Evolutionary conservation across 2,329 filamentous ascomycete species (phyloP).

Genomic region (Xylariaceae sp.): DNA sequence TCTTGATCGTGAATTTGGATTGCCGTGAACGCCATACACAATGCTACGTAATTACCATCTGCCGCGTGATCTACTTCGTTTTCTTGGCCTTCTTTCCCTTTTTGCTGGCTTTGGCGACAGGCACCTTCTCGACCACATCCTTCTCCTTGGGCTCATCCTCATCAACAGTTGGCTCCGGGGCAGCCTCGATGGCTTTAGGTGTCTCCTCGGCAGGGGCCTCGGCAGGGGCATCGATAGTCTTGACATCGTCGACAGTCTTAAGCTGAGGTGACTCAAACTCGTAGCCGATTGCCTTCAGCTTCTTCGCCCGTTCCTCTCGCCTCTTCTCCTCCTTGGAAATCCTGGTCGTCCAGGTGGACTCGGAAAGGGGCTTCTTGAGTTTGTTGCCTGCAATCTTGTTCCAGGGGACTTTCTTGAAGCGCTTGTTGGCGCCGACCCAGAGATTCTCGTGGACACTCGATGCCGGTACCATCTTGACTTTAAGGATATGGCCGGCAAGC

Average conservation of each 20-base stretch:
- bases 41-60: constrained; percentile 6
- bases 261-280: constrained; percentile 72
- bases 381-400: constrained; percentile 78
- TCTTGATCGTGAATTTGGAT: too few species aligned
- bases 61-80: constrained; percentile 24
- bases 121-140: constrained; percentile 18
- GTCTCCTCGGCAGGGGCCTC: constrained; percentile 35
- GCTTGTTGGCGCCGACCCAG: constrained; percentile 85
- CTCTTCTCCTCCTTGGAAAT: constrained; percentile 69
- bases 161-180: constrained; percentile 21
- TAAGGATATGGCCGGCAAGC: constrained; percentile 88
- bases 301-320: constrained; percentile 64
- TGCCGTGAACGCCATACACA: constrained; percentile 34
- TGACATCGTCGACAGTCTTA: constrained; percentile 50
- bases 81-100: constrained; percentile 33
- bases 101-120: constrained; percentile 20
- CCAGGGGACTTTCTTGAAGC: constrained; percentile 85
- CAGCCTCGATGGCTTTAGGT: constrained; percentile 38
- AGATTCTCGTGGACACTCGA: constrained; percentile 76
- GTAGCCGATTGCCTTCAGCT: constrained; percentile 78
- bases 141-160: constrained; percentile 28
- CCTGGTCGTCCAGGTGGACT: constrained; percentile 74
- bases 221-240: constrained; percentile 32
- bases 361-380: constrained; percentile 68
- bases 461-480: constrained; percentile 73